phyloP scores from a whole-genome alignment of 2,329 filamentous ascomycete species.

The Botrytis squamosa region DNA sequence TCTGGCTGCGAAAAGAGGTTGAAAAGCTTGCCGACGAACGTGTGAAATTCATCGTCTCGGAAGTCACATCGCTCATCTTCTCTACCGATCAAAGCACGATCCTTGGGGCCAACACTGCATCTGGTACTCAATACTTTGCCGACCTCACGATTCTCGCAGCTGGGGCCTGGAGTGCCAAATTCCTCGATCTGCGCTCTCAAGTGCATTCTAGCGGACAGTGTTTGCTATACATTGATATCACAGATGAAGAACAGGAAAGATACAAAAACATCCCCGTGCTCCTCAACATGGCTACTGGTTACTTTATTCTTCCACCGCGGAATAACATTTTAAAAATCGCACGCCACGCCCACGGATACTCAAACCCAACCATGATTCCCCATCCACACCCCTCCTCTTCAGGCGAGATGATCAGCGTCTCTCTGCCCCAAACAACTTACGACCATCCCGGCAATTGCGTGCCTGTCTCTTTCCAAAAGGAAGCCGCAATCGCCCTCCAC shows the following conservation, averaged over 20 bases:
- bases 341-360: constrained; percentile 59
- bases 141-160: constrained; percentile 78
- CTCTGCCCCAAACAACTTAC: constrained; percentile 29
- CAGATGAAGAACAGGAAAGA: constrained; percentile 63
- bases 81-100: constrained; percentile 36
- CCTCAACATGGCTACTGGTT: constrained; percentile 67
- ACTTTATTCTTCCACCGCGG: constrained; percentile 72
- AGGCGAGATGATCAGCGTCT: constrained; percentile 25
- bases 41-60: constrained; percentile 54
- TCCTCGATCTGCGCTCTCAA: constrained; percentile 75
- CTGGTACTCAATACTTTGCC: constrained; percentile 54
- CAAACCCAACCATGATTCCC: constrained; percentile 42
- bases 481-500: constrained; percentile 29
- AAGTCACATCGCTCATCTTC: constrained; percentile 33
- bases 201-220: constrained; percentile 80
- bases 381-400: constrained; percentile 26
- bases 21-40: constrained; percentile 32
- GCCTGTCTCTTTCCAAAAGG: constrained; percentile 30
- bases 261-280: constrained; percentile 69
- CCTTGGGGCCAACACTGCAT: constrained; percentile 58
- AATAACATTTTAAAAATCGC: constrained; percentile 57
- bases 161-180: constrained; percentile 79
- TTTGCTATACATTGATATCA: constrained; percentile 74
- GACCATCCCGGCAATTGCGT: constrained; percentile 30
- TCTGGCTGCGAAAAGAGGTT: constrained; percentile 49